Evolutionary conservation across 2,329 filamentous ascomycete genomes (phyloP), one percentile per base, ranked within the genome.

Genomic region (Aphanoascus verrucosus): DNA sequence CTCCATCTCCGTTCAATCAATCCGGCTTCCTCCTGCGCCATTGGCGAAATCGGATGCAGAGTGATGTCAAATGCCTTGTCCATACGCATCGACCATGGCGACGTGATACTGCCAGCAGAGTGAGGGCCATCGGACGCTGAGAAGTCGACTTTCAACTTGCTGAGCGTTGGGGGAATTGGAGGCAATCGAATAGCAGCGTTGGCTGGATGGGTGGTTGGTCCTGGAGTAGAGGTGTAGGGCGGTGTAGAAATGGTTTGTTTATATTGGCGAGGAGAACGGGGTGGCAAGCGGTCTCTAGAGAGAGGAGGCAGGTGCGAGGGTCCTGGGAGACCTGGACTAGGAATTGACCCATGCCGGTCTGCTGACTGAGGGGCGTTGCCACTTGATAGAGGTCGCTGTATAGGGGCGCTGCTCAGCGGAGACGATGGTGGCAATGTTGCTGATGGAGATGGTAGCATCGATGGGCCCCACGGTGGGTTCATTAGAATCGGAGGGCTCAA

Each of bases 381-480:
- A 12, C 44, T 40, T 7, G 53, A 45, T 34, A 40, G 9, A 12
- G 53, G 53, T 12, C 47, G 38, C 23, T 55, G 53, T 5, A 49
- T 11, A 49, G 46, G 44, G 5, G 34, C 32, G 19, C 35, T 31
- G 38, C 43, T 41, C 9, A 40, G 28, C 9, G 48, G 35, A 20
- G 58, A 45, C 3, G 58, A 55, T 15, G 56, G 42, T 8, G 46
- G 52, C 23, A 55, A 35, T 2, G 46, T 43, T 7, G 48, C 45
- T 19, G 55, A 54, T 31, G 50, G 47, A 14, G 54, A 56, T 28
- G 55, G 55, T n/a, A 58, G 31, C 32, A 56, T 50, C 15, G 52
- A 55, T 12, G 56, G 49, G 15, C 47, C 51, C 54, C 47, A 56
- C n/a, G 50, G 48, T 17, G 56, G 49, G 3, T 53, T 45, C 31